Conservation (phyloP, 257 asterid species). For the Linaria vulgaris region DNA sequence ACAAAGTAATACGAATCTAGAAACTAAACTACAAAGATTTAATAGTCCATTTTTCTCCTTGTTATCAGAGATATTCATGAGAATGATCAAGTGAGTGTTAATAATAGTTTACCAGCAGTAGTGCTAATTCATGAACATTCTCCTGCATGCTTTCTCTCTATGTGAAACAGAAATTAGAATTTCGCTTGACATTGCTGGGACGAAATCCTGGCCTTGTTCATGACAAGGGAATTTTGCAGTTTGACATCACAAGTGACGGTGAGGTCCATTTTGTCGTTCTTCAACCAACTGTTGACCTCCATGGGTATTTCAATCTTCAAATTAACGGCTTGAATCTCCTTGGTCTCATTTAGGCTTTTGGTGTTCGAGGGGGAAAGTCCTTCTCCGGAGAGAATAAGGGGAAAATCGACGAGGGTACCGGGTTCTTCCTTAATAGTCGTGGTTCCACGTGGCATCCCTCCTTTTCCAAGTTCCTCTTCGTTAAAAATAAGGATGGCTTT, state of each 20-base stretch:
- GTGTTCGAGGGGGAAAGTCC: slow-evolving; percentile 1
- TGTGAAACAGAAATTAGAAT: too few relatives aligned
- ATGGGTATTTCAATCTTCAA: background rate
- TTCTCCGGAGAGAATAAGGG: background rate
- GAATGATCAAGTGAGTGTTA: too few relatives aligned
- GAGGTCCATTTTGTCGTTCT: background rate
- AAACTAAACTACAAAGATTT: too few relatives aligned
- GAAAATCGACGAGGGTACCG: background rate
- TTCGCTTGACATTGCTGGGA: slow-evolving; percentile 1
- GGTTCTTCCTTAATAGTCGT: background rate
- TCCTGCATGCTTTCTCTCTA: too few relatives aligned
- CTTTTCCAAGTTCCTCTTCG: background rate
- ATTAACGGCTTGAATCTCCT: background rate
- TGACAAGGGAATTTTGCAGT: background rate
- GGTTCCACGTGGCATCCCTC: slow-evolving; percentile 2
- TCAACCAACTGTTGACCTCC: slow-evolving; percentile 18
- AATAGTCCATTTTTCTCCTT: too few relatives aligned
- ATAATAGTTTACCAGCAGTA: too few relatives aligned
- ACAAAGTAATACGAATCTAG: too few relatives aligned
- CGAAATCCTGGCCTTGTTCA: background rate
- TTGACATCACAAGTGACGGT: slow-evolving; percentile 3
- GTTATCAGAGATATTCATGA: too few relatives aligned
- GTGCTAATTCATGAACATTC: too few relatives aligned
- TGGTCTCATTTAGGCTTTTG: background rate
- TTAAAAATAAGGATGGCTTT: background rate